These are phyloP conservation scores for Phytophthora cactorum DNA, from an alignment of 352 stramenopile genomes.

Conservation along the genomic window DNA sequence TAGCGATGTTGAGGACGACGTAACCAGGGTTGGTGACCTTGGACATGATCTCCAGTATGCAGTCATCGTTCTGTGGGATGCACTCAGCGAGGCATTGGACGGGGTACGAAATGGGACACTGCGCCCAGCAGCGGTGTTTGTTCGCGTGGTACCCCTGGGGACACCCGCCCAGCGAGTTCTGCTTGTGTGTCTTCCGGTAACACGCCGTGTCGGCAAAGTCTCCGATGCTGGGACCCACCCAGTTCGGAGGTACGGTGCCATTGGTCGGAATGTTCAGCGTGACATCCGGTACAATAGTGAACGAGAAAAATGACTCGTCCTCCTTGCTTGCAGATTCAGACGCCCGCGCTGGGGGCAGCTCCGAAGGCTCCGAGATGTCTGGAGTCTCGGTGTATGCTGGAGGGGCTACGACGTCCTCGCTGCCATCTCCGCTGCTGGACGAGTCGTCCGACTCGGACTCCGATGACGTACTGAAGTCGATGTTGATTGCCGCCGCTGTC, in stretches of 20 bases:
- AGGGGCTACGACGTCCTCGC: slow-evolving; percentile 1
- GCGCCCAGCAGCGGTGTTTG: slow-evolving; percentile 60
- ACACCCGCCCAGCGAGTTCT: slow-evolving; percentile 34
- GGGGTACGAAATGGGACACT: slow-evolving; percentile 78
- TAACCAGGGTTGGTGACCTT: slow-evolving; percentile 59
- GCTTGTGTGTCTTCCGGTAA: slow-evolving; percentile 58
- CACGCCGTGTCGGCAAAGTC: slow-evolving; percentile 46
- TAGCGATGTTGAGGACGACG: slow-evolving; percentile 58
- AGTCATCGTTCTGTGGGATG: slow-evolving; percentile 74
- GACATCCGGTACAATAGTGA: slow-evolving; percentile 21
- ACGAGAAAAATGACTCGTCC: slow-evolving; percentile 34
- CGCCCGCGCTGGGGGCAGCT: background rate
- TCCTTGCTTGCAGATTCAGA: slow-evolving; percentile 11
- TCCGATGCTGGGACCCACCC: slow-evolving; percentile 36
- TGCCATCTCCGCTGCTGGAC: background rate
- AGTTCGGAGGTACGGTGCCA: slow-evolving; percentile 33
- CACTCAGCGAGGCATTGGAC: slow-evolving; percentile 76
- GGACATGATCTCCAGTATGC: slow-evolving; percentile 49
- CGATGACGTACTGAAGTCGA: background rate
- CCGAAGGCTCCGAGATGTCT: background rate
- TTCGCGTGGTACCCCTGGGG: slow-evolving; percentile 51
- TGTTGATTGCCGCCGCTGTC: background rate
- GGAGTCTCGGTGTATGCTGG: background rate
- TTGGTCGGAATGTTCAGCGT: slow-evolving; percentile 14
- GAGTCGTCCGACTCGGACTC: background rate